These are phyloP conservation scores for Camellia oleifera DNA, from an alignment of 179 eudicot genomes.

Conservation along the genomic window DNA sequence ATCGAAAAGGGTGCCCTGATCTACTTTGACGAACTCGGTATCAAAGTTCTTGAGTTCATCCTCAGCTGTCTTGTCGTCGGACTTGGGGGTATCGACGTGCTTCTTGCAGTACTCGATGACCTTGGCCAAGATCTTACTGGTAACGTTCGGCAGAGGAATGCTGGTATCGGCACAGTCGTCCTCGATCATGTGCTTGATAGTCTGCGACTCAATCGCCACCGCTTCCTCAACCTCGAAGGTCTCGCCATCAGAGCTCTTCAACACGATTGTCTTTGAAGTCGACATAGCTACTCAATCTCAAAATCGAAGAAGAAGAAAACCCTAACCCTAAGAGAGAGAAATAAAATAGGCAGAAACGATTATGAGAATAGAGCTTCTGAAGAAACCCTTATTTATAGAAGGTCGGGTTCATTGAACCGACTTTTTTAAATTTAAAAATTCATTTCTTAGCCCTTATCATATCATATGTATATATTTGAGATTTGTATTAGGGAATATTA, in stretches of 20 bases:
- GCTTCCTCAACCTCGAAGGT: slow-evolving; percentile 37
- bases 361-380: no score
- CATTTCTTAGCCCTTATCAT: no score
- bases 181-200: slow-evolving; percentile 60
- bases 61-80: slow-evolving; percentile 30
- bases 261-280: slow-evolving; percentile 22
- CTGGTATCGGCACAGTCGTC: slow-evolving; percentile 45
- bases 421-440: no score
- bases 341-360: no score
- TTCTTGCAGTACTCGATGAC: slow-evolving; percentile 63
- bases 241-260: slow-evolving; percentile 49
- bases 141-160: slow-evolving; percentile 52
- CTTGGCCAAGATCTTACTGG: slow-evolving; percentile 44
- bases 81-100: slow-evolving; percentile 37
- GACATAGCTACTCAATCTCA: background rate
- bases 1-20: slow-evolving; percentile 49
- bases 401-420: no score
- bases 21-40: slow-evolving; percentile 43
- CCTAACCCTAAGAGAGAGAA: no score
- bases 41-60: slow-evolving; percentile 26
- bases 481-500: no score
- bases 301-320: no score
- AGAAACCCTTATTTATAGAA: no score
- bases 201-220: slow-evolving; percentile 50
- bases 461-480: no score